A percentile compares a stretch with the other conserved stretches of the same genome.
phyloP scores from a whole-genome alignment of 208 protist species.

The Trypanosoma mega region DNA sequence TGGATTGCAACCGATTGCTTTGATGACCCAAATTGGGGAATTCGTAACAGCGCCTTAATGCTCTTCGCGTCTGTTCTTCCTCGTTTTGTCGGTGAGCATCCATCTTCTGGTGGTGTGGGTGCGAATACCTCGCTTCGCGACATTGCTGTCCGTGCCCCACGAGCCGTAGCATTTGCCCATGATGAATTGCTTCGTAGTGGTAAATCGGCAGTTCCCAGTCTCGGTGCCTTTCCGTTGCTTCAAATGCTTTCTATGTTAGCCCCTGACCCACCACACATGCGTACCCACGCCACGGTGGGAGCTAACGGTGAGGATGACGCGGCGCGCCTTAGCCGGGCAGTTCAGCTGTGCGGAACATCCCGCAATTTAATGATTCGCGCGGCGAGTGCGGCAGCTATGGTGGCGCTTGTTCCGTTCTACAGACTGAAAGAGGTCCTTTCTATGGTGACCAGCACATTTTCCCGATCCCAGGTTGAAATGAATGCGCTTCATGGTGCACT shows the following conservation, averaged over 20 bases:
- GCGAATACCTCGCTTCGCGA: slow-evolving; percentile 84
- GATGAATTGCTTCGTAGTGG: slow-evolving; percentile 34
- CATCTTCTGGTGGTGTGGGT: slow-evolving; percentile 64
- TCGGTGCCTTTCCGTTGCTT: slow-evolving; percentile 84
- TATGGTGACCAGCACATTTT: slow-evolving; percentile 11
- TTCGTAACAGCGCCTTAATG: slow-evolving; percentile 92
- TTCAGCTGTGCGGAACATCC: slow-evolving; percentile 50
- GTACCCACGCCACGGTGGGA: slow-evolving; percentile 17
- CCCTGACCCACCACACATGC: slow-evolving; percentile 63
- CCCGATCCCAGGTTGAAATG: slow-evolving; percentile 1
- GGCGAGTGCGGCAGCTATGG: slow-evolving; percentile 69
- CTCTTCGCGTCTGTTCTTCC: slow-evolving; percentile 88
- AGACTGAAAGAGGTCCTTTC: slow-evolving; percentile 11
- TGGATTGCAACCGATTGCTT: slow-evolving; percentile 78
- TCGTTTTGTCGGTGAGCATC: slow-evolving; percentile 89
- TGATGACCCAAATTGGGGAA: slow-evolving; percentile 78
- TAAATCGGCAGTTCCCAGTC: slow-evolving; percentile 25
- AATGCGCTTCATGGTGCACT: slow-evolving; percentile 78
- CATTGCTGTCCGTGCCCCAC: slow-evolving; percentile 64
- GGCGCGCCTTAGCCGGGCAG: slow-evolving; percentile 46
- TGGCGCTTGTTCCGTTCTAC: slow-evolving; percentile 59
- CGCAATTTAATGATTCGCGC: slow-evolving; percentile 80
- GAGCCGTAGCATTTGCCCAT: slow-evolving; percentile 61
- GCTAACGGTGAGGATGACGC: slow-evolving; percentile 14
- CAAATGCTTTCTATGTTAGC: slow-evolving; percentile 91